These are phyloP conservation scores for Talaromyces islandicus DNA, from an alignment of 2,329 filamentous ascomycete genomes.

Conservation along the genomic window DNA sequence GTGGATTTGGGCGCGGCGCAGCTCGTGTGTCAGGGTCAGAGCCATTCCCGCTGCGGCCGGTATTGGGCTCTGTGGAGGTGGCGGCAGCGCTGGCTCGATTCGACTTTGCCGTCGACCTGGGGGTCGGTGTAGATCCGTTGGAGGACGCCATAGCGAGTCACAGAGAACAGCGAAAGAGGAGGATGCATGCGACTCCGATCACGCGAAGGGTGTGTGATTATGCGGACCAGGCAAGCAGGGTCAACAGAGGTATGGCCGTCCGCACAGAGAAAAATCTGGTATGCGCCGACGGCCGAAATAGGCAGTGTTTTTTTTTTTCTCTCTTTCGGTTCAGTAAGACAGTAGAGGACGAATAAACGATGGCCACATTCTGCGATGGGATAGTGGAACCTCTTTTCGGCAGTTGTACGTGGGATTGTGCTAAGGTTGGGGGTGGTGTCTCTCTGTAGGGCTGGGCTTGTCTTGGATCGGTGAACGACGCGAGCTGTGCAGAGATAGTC, in stretches of 20 bases:
- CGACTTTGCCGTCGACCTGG: conserved; percentile 15
- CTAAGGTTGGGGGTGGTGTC: not conserved
- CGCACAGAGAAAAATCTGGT: not conserved
- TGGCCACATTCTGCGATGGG: conserved; percentile 12
- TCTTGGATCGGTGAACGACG: conserved; percentile 10
- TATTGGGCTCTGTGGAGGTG: not conserved
- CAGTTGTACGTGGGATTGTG: not conserved
- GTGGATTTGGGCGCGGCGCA: conserved; percentile 18
- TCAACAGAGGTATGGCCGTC: not conserved
- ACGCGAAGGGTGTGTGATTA: conserved; percentile 3
- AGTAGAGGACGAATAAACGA: conserved; percentile 10
- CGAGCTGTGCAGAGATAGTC: conserved; percentile 2
- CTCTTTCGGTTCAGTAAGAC: not conserved
- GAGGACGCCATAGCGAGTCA: conserved; percentile 14
- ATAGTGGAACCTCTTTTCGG: not conserved
- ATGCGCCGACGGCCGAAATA: conserved; percentile 9
- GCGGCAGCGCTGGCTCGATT: conserved; percentile 5
- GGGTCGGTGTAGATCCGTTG: conserved; percentile 19
- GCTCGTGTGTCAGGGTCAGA: conserved; percentile 23
- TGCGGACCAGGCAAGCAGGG: conserved; percentile 1
- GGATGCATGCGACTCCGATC: conserved; percentile 24
- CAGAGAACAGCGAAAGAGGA: conserved; percentile 15
- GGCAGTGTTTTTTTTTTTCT: not conserved
- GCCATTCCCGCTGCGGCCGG: conserved; percentile 20
- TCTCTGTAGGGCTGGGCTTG: conserved; percentile 7